Evolutionary conservation across 2,329 filamentous ascomycete species (phyloP).

Genomic region (Paecilomyces formosus): DNA sequence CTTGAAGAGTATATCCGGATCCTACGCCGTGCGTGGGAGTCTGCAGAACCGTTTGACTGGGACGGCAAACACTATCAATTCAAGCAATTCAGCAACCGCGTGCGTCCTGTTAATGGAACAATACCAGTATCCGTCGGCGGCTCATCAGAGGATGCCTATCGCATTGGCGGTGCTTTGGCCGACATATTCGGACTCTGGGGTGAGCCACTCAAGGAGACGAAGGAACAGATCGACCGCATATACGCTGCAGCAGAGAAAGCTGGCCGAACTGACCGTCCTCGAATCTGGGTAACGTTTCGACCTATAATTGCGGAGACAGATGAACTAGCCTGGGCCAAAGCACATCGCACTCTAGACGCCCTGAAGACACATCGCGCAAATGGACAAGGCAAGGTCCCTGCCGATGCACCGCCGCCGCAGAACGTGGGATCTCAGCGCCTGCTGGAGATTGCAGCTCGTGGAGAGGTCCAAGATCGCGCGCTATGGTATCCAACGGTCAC

Average conservation of each 20-base stretch:
- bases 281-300: conserved; percentile 59
- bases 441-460: conserved; percentile 47
- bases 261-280: conserved; percentile 47
- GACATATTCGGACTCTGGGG: conserved; percentile 61
- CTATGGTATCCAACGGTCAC: conserved; percentile 59
- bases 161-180: conserved; percentile 50
- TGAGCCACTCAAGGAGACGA: conserved; percentile 56
- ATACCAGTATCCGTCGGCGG: conserved; percentile 55
- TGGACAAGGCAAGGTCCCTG: conserved; percentile 22
- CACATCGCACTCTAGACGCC: conserved; percentile 48
- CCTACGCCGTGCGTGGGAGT: conserved; percentile 51
- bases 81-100: conserved; percentile 49
- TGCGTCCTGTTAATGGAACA: conserved; percentile 46
- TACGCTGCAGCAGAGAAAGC: conserved; percentile 53
- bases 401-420: conserved; percentile 39
- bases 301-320: conserved; percentile 56
- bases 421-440: conserved; percentile 54
- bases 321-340: conserved; percentile 56
- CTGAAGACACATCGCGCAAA: conserved; percentile 39
- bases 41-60: conserved; percentile 54
- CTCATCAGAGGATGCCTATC: conserved; percentile 53
- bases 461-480: conserved; percentile 53
- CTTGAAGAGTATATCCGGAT: conserved; percentile 58
- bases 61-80: conserved; percentile 54
- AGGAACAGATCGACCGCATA: conserved; percentile 55